Percentiles rank a stretch among this genome's conserved stretches.
Conservation (phyloP, 768 basidiomycete genomes). For the Suillus fuscotomentosus region DNA sequence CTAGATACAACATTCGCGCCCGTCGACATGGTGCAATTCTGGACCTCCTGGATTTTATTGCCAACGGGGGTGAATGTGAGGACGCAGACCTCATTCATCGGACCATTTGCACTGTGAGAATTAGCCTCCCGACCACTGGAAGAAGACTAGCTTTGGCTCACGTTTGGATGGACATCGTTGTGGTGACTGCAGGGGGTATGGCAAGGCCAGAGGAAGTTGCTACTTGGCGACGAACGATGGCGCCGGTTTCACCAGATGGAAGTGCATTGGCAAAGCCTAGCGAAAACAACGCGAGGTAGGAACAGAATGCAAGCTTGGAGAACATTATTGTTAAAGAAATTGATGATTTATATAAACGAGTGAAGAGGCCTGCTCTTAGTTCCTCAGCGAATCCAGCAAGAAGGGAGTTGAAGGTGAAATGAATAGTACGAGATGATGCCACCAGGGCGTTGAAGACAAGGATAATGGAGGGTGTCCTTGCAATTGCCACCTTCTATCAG, state of each 20-base stretch:
- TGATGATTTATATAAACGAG: slow-evolving; percentile 17
- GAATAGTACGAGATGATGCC: slow-evolving; percentile 22
- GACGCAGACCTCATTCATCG: slow-evolving; percentile 56
- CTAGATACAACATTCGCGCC: slow-evolving; percentile 13
- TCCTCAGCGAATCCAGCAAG: slow-evolving; percentile 19
- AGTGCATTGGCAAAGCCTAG: slow-evolving; percentile 25
- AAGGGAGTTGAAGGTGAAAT: slow-evolving; percentile 14
- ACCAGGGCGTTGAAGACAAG: slow-evolving; percentile 28
- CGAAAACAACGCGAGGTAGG: slow-evolving; percentile 25
- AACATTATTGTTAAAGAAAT: slow-evolving; percentile 21
- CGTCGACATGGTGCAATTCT: slow-evolving; percentile 46
- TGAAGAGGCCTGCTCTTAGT: slow-evolving; percentile 40
- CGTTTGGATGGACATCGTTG: slow-evolving; percentile 38
- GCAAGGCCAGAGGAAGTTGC: slow-evolving; percentile 18
- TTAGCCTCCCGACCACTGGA: neutral
- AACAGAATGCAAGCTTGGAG: slow-evolving; percentile 14
- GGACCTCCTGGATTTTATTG: slow-evolving; percentile 50
- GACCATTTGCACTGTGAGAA: slow-evolving; percentile 43
- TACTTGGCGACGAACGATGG: slow-evolving; percentile 18
- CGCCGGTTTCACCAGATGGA: slow-evolving; percentile 17
- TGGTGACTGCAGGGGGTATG: slow-evolving; percentile 35
- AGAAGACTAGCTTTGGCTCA: slow-evolving; percentile 25
- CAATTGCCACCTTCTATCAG: neutral
- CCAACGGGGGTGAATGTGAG: slow-evolving; percentile 56
- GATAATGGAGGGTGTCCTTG: neutral